These are phyloP conservation scores for Cardiospermum halicacabum DNA, from an alignment of 345 rosid genomes.

Conservation along the genomic window DNA sequence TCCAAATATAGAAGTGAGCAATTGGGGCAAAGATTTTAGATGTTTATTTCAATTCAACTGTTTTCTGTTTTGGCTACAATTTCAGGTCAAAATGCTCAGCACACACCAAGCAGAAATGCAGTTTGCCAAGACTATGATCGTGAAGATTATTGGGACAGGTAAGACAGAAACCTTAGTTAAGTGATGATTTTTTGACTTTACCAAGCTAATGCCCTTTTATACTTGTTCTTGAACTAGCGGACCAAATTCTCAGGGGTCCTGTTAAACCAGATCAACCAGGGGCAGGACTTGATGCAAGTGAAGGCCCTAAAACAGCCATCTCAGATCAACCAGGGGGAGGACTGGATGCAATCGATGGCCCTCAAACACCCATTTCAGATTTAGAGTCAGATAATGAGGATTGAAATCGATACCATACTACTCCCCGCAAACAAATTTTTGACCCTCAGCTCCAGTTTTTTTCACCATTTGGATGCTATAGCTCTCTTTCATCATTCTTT, in stretches of 20 bases:
- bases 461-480: background rate
- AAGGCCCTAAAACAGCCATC: too few species aligned
- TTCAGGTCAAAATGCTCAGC: constrained; percentile 46
- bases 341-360: constrained; percentile 14
- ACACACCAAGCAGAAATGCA: constrained; percentile 48
- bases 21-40: too few species aligned
- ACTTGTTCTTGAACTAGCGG: constrained; percentile 3
- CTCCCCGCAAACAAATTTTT: background rate
- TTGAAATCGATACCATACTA: too few species aligned
- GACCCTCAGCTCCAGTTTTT: too few species aligned
- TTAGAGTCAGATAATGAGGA: constrained; percentile 30
- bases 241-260: constrained; percentile 1
- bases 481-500: background rate
- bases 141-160: constrained; percentile 46
- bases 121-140: constrained; percentile 29
- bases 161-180: background rate
- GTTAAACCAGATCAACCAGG: background rate
- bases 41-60: too few species aligned
- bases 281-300: constrained; percentile 13
- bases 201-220: background rate
- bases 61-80: constrained; percentile 6
- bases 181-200: background rate
- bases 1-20: background rate
- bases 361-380: constrained; percentile 18
- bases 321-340: constrained; percentile 4